phyloP scores from a whole-genome alignment of 2,329 filamentous ascomycete species.

The Apiospora aurea region DNA sequence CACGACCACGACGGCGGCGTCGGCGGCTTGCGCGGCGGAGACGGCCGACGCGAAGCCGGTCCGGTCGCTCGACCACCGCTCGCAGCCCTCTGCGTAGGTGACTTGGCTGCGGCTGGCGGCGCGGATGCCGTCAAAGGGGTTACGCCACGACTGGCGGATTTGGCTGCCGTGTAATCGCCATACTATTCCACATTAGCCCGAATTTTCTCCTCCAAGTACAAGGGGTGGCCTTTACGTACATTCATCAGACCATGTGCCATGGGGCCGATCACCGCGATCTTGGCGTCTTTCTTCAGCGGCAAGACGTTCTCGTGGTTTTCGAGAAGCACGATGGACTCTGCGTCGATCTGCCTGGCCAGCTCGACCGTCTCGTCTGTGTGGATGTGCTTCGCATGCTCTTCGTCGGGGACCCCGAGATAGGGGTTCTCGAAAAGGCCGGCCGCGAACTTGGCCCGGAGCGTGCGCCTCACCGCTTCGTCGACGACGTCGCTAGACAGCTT shows the following conservation, averaged over 20 bases:
- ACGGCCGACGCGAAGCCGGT: constrained; percentile 72
- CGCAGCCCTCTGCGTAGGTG: constrained; percentile 73
- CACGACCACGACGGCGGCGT: constrained; percentile 76
- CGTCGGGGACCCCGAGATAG: constrained; percentile 63
- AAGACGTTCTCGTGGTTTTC: constrained; percentile 63
- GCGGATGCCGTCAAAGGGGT: constrained; percentile 74
- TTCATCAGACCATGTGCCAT: constrained; percentile 78
- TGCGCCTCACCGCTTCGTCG: constrained; percentile 70
- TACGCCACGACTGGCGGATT: constrained; percentile 68
- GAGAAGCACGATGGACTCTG: constrained; percentile 67
- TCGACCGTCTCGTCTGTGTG: constrained; percentile 66
- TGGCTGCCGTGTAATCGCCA: constrained; percentile 76
- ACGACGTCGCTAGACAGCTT: constrained; percentile 65
- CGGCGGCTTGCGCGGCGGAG: constrained; percentile 68
- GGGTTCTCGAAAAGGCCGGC: constrained; percentile 76
- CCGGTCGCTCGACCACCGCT: constrained; percentile 75
- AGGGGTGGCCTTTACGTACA: constrained; percentile 42
- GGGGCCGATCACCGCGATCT: constrained; percentile 75
- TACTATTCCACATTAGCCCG: constrained; percentile 54
- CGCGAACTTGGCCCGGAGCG: constrained; percentile 72
- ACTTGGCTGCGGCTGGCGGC: constrained; percentile 65
- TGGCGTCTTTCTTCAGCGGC: constrained; percentile 68
- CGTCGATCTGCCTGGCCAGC: constrained; percentile 68
- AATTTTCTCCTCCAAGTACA: not conserved
- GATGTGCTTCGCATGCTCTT: constrained; percentile 64